Evolutionary conservation across 2,329 filamentous ascomycete species (phyloP).

Genomic region (Acrocalymma vagum): DNA sequence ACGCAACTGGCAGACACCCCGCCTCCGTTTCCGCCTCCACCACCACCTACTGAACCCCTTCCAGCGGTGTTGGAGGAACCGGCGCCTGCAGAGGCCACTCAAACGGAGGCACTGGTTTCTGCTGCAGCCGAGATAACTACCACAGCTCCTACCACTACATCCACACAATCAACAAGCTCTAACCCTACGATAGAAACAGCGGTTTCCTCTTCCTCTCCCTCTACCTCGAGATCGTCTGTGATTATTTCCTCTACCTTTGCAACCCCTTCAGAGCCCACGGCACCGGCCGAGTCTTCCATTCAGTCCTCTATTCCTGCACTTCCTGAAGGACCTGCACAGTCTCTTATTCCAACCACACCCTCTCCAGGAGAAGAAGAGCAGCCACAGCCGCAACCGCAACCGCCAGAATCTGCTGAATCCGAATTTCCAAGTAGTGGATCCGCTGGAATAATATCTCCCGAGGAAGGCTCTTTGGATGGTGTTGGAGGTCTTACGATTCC

Average conservation of each 20-base stretch:
- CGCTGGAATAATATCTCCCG: slow-evolving; percentile 39
- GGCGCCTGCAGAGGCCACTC: slow-evolving; percentile 13
- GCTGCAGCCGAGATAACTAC: slow-evolving; percentile 9
- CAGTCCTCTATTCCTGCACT: slow-evolving; percentile 20
- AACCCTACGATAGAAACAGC: slow-evolving; percentile 38
- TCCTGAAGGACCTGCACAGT: slow-evolving; percentile 19
- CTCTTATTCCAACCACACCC: slow-evolving; percentile 15
- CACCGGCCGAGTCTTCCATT: slow-evolving; percentile 19
- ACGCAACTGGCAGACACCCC: no score
- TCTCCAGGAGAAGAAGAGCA: slow-evolving; percentile 15
- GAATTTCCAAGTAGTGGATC: slow-evolving; percentile 29
- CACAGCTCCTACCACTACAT: slow-evolving; percentile 6
- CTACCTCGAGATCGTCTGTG: no score
- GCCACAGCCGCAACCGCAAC: slow-evolving; percentile 13
- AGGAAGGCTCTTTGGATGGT: slow-evolving; percentile 23
- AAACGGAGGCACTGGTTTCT: slow-evolving; percentile 17
- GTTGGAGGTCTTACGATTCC: slow-evolving; percentile 28
- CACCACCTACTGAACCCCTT: slow-evolving; percentile 19
- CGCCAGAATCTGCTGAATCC: slow-evolving; percentile 22
- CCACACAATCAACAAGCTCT: slow-evolving; percentile 36
- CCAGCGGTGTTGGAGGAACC: slow-evolving; percentile 14
- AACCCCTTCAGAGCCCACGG: slow-evolving; percentile 13
- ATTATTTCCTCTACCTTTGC: slow-evolving; percentile 9
- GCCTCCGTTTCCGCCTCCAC: slow-evolving; percentile 28
- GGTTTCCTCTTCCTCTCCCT: slow-evolving; percentile 24